Evolutionary conservation across 139 green algal genomes (phyloP).

Genomic region (Chlamydomonas incerta): DNA sequence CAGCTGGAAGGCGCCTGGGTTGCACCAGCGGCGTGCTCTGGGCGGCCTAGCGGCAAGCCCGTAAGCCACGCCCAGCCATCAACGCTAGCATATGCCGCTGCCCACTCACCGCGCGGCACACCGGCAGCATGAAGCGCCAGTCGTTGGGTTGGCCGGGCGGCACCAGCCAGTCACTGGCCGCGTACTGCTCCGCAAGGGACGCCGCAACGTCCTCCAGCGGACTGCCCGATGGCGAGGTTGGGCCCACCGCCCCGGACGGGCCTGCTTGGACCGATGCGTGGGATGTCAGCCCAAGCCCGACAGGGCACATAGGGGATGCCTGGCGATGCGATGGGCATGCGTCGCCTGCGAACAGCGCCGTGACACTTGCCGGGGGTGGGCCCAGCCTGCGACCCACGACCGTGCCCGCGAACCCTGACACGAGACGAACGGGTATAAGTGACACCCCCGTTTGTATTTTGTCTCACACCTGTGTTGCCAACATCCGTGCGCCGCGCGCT

Average conservation of each 20-base stretch:
- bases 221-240: neutral
- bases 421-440: too few species aligned
- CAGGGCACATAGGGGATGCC: neutral
- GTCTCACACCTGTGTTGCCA: too few species aligned
- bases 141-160: conserved; percentile 34
- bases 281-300: neutral
- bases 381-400: neutral
- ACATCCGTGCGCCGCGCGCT: neutral
- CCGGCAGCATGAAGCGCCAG: conserved; percentile 35
- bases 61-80: too few species aligned
- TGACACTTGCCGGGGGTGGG: neutral
- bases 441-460: too few species aligned
- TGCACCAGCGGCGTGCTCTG: too few species aligned
- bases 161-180: conserved; percentile 9
- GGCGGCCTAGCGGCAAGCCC: too few species aligned
- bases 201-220: neutral
- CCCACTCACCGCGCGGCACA: conserved; percentile 12
- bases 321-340: too few species aligned
- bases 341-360: neutral
- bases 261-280: neutral
- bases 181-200: conserved; percentile 10
- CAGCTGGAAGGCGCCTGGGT: neutral
- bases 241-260: neutral
- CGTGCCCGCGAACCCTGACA: too few species aligned
- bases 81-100: too few species aligned